phyloP scores from a whole-genome alignment of 2,329 filamentous ascomycete genomes.

The Verticillium albo-atrum region DNA sequence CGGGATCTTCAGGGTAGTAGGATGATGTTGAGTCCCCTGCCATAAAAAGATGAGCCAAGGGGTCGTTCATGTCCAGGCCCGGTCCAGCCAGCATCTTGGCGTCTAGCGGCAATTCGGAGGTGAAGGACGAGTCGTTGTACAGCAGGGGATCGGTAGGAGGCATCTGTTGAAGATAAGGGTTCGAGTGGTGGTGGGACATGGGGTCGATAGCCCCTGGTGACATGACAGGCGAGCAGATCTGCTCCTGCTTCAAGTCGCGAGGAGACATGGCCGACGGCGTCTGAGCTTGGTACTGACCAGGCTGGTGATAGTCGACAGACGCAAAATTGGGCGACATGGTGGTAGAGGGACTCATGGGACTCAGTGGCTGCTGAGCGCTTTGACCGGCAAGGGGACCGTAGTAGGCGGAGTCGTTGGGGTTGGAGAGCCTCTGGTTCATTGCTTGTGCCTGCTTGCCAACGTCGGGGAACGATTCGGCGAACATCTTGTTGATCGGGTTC shows the following conservation, averaged over 20 bases:
- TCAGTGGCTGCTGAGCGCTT: not conserved
- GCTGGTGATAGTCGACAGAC: conserved; percentile 14
- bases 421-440: conserved; percentile 11
- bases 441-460: conserved; percentile 24
- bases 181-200: conserved; percentile 16
- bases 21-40: not conserved
- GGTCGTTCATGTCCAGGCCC: conserved; percentile 24
- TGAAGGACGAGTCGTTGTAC: conserved; percentile 31
- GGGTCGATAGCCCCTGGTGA: conserved; percentile 22
- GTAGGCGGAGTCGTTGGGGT: conserved; percentile 5
- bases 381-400: conserved; percentile 5
- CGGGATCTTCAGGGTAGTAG: not conserved
- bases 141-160: conserved; percentile 15
- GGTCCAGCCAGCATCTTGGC: conserved; percentile 33
- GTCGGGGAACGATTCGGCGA: conserved; percentile 41
- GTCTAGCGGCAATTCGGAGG: conserved; percentile 35
- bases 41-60: conserved; percentile 10
- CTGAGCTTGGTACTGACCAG: conserved; percentile 3
- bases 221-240: conserved; percentile 6
- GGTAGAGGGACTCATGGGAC: not conserved
- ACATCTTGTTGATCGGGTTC: conserved; percentile 41
- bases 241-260: conserved; percentile 10
- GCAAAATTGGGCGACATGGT: conserved; percentile 7
- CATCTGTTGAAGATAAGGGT: conserved; percentile 17
- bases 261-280: conserved; percentile 11